Evolutionary conservation across 495 filamentous ascomycete species (phyloP).

Genomic region (Aspergillus mulundensis): DNA sequence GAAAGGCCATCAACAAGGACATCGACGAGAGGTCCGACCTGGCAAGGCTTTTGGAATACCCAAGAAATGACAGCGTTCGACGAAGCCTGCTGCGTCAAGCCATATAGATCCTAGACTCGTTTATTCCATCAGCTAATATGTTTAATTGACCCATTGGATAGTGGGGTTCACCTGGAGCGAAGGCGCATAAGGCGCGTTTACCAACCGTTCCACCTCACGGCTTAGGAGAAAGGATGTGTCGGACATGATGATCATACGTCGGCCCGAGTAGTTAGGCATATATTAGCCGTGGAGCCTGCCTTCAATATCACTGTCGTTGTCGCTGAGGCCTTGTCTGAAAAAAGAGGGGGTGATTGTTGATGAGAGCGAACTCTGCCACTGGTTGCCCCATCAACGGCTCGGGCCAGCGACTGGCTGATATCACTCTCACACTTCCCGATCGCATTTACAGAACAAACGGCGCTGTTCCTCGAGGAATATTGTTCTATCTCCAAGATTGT

Average conservation of each 20-base stretch:
- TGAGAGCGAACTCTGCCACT: constrained; percentile 16
- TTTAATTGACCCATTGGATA: neutral
- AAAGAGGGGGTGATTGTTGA: constrained; percentile 4
- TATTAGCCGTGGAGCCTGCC: neutral
- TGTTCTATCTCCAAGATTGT: too few species aligned
- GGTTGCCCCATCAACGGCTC: constrained; percentile 38
- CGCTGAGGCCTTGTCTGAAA: neutral
- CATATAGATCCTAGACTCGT: constrained; percentile 35
- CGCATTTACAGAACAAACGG: neutral
- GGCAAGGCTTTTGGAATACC: constrained; percentile 45
- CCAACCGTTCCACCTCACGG: constrained; percentile 38
- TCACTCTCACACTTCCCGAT: neutral
- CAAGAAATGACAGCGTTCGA: constrained; percentile 27
- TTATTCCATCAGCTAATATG: constrained; percentile 1
- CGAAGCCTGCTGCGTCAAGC: constrained; percentile 20
- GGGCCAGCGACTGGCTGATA: too few species aligned
- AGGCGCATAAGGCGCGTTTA: constrained; percentile 39
- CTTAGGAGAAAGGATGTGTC: constrained; percentile 15
- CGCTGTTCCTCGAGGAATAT: too few species aligned
- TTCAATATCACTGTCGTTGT: neutral
- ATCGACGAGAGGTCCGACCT: constrained; percentile 37
- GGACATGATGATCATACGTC: constrained; percentile 8
- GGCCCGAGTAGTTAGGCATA: neutral
- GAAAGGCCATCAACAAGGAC: constrained; percentile 44
- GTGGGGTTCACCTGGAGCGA: constrained; percentile 35